Conservation (phyloP, 169 alveolate genomes). For the Theileria orientalis region DNA sequence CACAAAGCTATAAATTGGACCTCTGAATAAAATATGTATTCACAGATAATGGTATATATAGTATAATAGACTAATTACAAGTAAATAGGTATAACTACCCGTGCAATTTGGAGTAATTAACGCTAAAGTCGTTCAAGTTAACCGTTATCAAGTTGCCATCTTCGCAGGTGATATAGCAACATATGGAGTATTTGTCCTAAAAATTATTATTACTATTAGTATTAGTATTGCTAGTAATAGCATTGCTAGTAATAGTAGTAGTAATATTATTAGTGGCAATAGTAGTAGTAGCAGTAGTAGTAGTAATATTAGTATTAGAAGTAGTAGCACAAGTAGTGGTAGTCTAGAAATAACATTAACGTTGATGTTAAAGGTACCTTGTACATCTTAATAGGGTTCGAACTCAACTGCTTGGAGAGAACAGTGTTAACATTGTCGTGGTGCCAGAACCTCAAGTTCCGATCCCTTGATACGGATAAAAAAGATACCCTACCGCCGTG, state of each 20-base stretch:
- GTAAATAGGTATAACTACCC: neutral
- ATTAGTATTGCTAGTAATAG: too few species aligned
- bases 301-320: too few species aligned
- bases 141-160: conserved; percentile 42
- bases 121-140: conserved; percentile 5
- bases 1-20: conserved; percentile 45
- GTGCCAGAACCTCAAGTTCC: conserved; percentile 57
- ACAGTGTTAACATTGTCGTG: conserved; percentile 17
- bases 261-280: neutral
- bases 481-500: conserved; percentile 5
- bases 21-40: conserved; percentile 16
- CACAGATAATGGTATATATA: neutral
- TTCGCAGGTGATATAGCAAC: conserved; percentile 40
- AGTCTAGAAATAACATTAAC: too few species aligned
- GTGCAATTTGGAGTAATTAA: conserved; percentile 27
- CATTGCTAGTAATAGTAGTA: too few species aligned
- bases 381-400: conserved; percentile 25
- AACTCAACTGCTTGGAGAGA: conserved; percentile 28
- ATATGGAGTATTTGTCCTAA: neutral
- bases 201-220: too few species aligned
- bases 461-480: conserved; percentile 51
- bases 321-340: neutral
- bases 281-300: neutral
- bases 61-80: neutral
- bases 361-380: neutral